phyloP scores from a whole-genome alignment of 1,284 basidiomycete species.

The Heterobasidion parviporum region DNA sequence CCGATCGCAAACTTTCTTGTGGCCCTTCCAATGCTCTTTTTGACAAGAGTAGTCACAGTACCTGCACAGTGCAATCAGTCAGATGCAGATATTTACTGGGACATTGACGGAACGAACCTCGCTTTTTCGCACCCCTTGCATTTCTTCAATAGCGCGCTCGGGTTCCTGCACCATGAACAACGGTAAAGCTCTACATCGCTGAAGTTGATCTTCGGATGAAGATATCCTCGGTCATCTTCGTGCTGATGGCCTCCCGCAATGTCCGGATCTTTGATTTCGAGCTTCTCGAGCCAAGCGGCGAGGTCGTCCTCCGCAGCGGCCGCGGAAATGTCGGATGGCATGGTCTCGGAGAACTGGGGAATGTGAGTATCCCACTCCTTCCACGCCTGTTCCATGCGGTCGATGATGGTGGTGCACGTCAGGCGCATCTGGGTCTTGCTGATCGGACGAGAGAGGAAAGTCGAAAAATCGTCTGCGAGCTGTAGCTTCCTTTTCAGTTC shows the following conservation, averaged over 20 bases:
- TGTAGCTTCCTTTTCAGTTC: conserved; percentile 32
- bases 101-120: conserved; percentile 21
- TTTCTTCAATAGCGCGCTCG: conserved; percentile 44
- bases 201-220: conserved; percentile 31
- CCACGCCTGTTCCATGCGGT: conserved; percentile 31
- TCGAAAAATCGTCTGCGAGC: conserved; percentile 39
- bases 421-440: conserved; percentile 41
- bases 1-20: conserved; percentile 31
- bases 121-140: conserved; percentile 30
- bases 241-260: conserved; percentile 7
- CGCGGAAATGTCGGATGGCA: conserved; percentile 13
- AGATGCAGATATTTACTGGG: background rate
- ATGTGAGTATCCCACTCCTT: conserved; percentile 38
- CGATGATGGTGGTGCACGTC: conserved; percentile 37
- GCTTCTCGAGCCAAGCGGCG: conserved; percentile 44
- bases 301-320: conserved; percentile 44
- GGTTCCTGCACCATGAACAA: conserved; percentile 53
- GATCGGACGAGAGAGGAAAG: conserved; percentile 32
- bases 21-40: conserved; percentile 39
- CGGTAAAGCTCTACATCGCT: conserved; percentile 39
- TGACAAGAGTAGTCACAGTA: conserved; percentile 45
- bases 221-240: conserved; percentile 18
- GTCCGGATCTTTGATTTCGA: conserved; percentile 32
- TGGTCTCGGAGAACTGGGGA: conserved; percentile 24
- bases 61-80: conserved; percentile 17